Conservation (phyloP, 2,329 filamentous ascomycete species). For the Penicillium griseofulvum region DNA sequence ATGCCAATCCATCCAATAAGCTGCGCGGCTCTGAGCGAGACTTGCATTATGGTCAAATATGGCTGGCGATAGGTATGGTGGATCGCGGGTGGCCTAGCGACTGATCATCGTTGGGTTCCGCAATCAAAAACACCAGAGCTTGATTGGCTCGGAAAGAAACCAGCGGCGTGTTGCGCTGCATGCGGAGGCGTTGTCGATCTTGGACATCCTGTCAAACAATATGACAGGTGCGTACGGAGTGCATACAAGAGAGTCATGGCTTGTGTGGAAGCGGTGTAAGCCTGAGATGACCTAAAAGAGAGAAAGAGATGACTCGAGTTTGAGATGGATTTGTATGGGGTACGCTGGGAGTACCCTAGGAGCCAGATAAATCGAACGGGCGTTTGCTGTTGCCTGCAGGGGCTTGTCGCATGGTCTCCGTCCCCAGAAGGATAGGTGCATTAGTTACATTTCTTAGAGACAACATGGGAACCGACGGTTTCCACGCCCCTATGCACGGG, state of each 20-base stretch:
- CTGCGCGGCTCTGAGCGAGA: background rate
- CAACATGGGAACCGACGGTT: background rate
- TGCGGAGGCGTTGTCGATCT: slow-evolving; percentile 2
- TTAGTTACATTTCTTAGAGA: background rate
- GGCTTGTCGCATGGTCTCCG: background rate
- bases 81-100: background rate
- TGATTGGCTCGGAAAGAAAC: background rate
- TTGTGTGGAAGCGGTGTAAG: background rate
- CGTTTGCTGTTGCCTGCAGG: slow-evolving; percentile 1
- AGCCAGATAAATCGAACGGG: background rate
- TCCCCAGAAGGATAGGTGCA: background rate
- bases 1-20: background rate
- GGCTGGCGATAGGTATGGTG: background rate
- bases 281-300: background rate
- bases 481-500: background rate
- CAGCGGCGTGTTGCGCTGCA: background rate
- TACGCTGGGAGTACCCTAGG: background rate
- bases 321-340: background rate
- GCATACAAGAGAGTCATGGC: background rate
- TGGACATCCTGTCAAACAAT: background rate
- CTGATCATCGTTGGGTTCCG: background rate
- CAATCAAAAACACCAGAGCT: background rate
- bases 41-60: background rate
- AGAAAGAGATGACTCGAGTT: background rate
- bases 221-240: background rate